Percentiles rank a stretch among this genome's conserved stretches.
Evolutionary conservation across 495 filamentous ascomycete species (phyloP).

Genomic region (Neurospora africana): DNA sequence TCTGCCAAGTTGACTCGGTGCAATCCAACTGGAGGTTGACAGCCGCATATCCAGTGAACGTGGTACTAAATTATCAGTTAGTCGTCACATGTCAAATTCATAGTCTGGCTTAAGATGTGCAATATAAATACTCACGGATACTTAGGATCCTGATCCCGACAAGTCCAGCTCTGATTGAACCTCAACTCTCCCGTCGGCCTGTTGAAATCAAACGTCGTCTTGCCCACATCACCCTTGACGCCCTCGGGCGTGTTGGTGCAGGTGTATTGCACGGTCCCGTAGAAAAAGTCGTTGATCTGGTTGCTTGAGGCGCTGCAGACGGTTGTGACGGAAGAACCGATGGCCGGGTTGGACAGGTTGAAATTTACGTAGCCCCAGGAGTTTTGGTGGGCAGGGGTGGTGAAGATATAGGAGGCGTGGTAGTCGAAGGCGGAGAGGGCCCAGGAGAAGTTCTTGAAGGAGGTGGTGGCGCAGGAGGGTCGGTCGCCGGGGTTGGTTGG

Average conservation of each 20-base stretch:
- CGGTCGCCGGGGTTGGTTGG: neutral
- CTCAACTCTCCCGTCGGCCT: slow-evolving; percentile 19
- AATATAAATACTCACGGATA: slow-evolving; percentile 23
- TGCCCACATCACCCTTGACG: neutral
- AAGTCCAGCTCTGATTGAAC: slow-evolving; percentile 35
- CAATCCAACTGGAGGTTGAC: slow-evolving; percentile 25
- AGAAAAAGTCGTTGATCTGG: slow-evolving; percentile 35
- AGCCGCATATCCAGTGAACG: slow-evolving; percentile 25
- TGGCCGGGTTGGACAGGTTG: slow-evolving; percentile 33
- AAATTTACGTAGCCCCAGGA: slow-evolving; percentile 31
- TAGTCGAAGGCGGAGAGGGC: slow-evolving; percentile 25
- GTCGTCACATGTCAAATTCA: too few species aligned
- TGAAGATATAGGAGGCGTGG: slow-evolving; percentile 31
- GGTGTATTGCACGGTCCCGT: slow-evolving; percentile 28
- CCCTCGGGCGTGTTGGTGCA: slow-evolving; percentile 15
- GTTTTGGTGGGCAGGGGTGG: slow-evolving; percentile 35
- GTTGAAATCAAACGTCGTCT: slow-evolving; percentile 27
- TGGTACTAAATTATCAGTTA: slow-evolving; percentile 17
- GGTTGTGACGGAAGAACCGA: slow-evolving; percentile 13
- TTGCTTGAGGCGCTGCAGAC: slow-evolving; percentile 29
- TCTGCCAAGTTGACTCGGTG: slow-evolving; percentile 23
- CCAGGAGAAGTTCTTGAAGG: slow-evolving; percentile 28
- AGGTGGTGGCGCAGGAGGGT: slow-evolving; percentile 20
- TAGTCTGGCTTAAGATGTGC: too few species aligned
- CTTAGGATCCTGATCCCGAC: slow-evolving; percentile 24